Percentiles rank a stretch among this genome's conserved stretches.
Evolutionary conservation across 306 rosid species (phyloP).

Genomic region (Canavalia gladiata): DNA sequence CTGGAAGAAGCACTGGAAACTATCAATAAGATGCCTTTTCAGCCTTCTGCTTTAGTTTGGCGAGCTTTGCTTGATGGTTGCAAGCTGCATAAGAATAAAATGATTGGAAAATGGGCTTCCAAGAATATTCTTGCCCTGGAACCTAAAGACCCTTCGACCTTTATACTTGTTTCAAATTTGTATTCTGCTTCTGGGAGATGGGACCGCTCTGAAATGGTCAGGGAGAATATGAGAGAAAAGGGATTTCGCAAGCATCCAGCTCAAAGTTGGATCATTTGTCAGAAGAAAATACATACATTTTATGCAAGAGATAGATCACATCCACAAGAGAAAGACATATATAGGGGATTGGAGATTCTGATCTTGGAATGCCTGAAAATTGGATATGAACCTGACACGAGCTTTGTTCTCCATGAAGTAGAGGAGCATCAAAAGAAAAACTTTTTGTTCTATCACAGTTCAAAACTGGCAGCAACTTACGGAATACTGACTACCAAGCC

Average conservation of each 20-base stretch:
- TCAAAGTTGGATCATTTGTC: slow-evolving; percentile 76
- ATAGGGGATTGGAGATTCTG: slow-evolving; percentile 80
- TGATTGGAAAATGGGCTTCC: slow-evolving; percentile 65
- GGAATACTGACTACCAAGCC: slow-evolving; percentile 73
- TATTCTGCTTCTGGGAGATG: slow-evolving; percentile 92
- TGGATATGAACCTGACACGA: slow-evolving; percentile 85
- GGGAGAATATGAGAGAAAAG: slow-evolving; percentile 74
- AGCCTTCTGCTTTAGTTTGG: slow-evolving; percentile 75
- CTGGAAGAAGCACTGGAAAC: slow-evolving; percentile 86
- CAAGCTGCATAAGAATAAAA: slow-evolving; percentile 62
- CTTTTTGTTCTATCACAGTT: slow-evolving; percentile 77
- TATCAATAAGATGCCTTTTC: slow-evolving; percentile 65
- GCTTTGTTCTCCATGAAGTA: slow-evolving; percentile 86
- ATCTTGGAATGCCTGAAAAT: slow-evolving; percentile 78
- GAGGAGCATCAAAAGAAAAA: slow-evolving; percentile 83
- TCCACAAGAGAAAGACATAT: slow-evolving; percentile 77
- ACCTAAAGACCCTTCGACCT: slow-evolving; percentile 78
- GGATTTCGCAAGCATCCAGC: slow-evolving; percentile 83
- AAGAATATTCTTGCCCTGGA: slow-evolving; percentile 71
- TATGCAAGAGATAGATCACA: slow-evolving; percentile 87
- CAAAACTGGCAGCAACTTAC: slow-evolving; percentile 78
- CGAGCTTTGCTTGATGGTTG: slow-evolving; percentile 87
- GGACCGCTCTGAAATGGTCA: slow-evolving; percentile 75
- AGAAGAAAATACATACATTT: slow-evolving; percentile 75
- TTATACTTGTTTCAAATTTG: slow-evolving; percentile 81